Conservation (phyloP, 805 yeast species). For the Saturnispora sanitii region DNA sequence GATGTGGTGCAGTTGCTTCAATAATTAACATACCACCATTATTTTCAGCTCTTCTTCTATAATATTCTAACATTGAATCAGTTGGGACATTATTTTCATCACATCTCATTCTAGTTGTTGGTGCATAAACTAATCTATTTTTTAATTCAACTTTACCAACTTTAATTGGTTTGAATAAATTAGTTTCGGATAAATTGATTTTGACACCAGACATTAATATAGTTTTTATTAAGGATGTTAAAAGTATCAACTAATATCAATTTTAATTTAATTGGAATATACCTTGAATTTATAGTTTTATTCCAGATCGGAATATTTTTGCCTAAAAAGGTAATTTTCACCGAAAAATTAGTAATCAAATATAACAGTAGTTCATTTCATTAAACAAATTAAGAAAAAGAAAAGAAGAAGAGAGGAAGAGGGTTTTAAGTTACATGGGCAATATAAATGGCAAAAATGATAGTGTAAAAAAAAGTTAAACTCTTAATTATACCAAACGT, state of each 20-base stretch:
- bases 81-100: constrained; percentile 28
- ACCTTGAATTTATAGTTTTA: neutral
- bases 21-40: constrained; percentile 52
- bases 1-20: constrained; percentile 37
- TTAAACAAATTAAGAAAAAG: too few relatives aligned
- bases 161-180: constrained; percentile 32
- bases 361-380: too few relatives aligned
- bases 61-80: constrained; percentile 39
- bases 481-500: too few relatives aligned
- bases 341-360: constrained; percentile 1
- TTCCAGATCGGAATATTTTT: neutral
- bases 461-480: too few relatives aligned
- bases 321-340: neutral
- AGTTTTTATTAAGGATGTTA: neutral
- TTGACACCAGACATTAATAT: neutral
- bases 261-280: neutral
- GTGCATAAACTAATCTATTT: constrained; percentile 38
- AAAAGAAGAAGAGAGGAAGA: too few relatives aligned
- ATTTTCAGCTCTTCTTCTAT: constrained; percentile 39
- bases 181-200: constrained; percentile 7
- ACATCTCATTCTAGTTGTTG: constrained; percentile 38
- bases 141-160: constrained; percentile 28
- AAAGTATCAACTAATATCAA: neutral
- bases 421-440: too few relatives aligned
- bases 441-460: too few relatives aligned